Conservation (phyloP, 2,329 filamentous ascomycete genomes). For the Alternaria triticina region DNA sequence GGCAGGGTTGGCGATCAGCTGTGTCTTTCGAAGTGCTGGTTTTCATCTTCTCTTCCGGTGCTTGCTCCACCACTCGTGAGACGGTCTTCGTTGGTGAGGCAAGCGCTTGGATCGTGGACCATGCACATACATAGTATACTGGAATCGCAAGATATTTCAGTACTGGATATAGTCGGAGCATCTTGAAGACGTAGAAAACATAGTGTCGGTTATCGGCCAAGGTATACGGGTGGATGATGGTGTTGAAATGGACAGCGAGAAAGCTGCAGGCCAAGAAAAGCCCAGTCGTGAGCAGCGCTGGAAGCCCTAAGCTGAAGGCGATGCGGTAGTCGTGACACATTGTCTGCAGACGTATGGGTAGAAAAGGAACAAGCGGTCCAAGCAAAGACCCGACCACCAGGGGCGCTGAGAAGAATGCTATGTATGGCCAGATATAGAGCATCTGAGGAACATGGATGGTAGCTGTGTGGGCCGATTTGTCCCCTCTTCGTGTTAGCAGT, state of each 20-base stretch:
- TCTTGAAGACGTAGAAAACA: conserved; percentile 94
- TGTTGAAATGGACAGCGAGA: conserved; percentile 76
- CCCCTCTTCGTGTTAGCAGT: conserved; percentile 61
- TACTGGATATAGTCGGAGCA: conserved; percentile 69
- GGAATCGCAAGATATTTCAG: conserved; percentile 72
- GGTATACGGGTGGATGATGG: conserved; percentile 93
- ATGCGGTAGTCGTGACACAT: conserved; percentile 11
- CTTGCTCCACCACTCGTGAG: not conserved
- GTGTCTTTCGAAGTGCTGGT: conserved; percentile 8
- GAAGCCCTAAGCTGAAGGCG: conserved; percentile 1
- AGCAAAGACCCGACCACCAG: conserved; percentile 67
- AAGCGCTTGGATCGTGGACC: conserved; percentile 70
- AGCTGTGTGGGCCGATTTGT: conserved; percentile 92
- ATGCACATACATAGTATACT: conserved; percentile 74
- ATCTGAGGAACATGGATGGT: conserved; percentile 90
- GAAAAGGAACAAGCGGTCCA: conserved; percentile 36
- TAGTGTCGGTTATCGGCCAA: conserved; percentile 97
- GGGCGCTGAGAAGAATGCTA: conserved; percentile 87
- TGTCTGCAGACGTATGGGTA: conserved; percentile 22
- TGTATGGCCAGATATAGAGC: conserved; percentile 92
- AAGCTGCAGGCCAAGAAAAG: conserved; percentile 50
- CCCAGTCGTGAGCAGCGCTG: conserved; percentile 37
- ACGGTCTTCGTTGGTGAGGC: conserved; percentile 44
- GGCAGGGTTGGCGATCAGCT: conserved; percentile 19
- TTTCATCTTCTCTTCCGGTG: not conserved